Evolutionary conservation across 2,329 filamentous ascomycete genomes (phyloP), one percentile per base, ranked within the genome.

Genomic region (Meredithiella fracta): DNA sequence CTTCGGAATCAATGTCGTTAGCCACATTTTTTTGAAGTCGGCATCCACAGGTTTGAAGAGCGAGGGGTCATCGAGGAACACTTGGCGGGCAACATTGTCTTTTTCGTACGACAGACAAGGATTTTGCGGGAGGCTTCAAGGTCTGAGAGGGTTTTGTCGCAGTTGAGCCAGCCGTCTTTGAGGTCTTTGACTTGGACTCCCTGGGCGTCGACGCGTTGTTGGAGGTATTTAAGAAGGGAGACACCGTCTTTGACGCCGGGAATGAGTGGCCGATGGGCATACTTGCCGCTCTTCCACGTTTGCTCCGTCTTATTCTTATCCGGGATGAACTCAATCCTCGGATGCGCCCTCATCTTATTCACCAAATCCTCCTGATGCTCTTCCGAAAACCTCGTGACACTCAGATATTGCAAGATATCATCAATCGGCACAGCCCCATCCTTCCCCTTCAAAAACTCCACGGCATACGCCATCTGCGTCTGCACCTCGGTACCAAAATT

Each of bases 141-240:
- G 62, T 79, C 74, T 60, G 85, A 78, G 66, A 98, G 85, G 8
- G 85, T 78, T 20, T 83, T 78, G 59, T 90, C 82, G 64, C 88
- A 94, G 63, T 84, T 83, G 23, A 84, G 82, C 92, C 92, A 98
- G 60, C 92, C 92, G 66, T 98, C 92, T 69, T 95, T 94, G 60
- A 98, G 77, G 63, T 96, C 89, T 67, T 88, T 89, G 60, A 97
- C 87, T 38, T 76, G 77, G 55, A 97, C 79, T 11, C 87, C 88
- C 61, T 84, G 81, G 1, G 87, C 86, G 58, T 89, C 89, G 54
- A 79, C 80, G 69, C 90, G 89, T 55, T 77, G 75, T 69, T 95
- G 89, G 31, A 98, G 78, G 65, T 87, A 85, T 56, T 78, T 79
- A 55, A 94, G 79, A 55, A 98, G 78, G 63, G 89, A 81, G 40